phyloP scores from a whole-genome alignment of 1,284 basidiomycete genomes.

The Apiotrichum veenhuisii region DNA sequence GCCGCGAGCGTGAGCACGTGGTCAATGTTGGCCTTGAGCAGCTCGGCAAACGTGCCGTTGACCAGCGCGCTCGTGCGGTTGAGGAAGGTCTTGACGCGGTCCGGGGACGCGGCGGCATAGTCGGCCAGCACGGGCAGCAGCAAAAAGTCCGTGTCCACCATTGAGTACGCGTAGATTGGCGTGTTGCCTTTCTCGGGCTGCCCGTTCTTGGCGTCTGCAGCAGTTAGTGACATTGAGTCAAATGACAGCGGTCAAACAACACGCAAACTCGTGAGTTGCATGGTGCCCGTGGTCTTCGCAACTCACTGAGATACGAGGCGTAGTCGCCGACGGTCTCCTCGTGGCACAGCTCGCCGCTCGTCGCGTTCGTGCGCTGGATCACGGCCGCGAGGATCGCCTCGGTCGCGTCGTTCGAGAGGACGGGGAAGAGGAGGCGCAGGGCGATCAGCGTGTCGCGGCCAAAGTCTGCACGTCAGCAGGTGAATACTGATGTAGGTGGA shows the following conservation, averaged over 20 bases:
- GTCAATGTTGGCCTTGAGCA: conserved; percentile 31
- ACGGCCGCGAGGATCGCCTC: conserved; percentile 53
- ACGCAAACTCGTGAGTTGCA: too few relatives aligned
- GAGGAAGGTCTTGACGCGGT: conserved; percentile 37
- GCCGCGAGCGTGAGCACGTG: conserved; percentile 38
- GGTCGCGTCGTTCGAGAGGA: conserved; percentile 49
- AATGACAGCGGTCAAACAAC: too few relatives aligned
- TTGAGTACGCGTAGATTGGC: conserved; percentile 51
- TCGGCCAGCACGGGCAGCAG: conserved; percentile 52
- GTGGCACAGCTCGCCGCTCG: conserved; percentile 52
- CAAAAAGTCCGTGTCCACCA: conserved; percentile 53
- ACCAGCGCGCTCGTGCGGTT: conserved; percentile 44
- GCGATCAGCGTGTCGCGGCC: conserved; percentile 53
- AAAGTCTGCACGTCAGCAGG: conserved; percentile 39
- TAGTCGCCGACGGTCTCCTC: conserved; percentile 51
- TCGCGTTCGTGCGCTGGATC: conserved; percentile 49
- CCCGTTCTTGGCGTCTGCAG: conserved; percentile 45
- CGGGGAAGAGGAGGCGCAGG: conserved; percentile 50
- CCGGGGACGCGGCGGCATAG: conserved; percentile 40
- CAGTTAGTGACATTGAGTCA: too few relatives aligned
- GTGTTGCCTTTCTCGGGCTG: conserved; percentile 49
- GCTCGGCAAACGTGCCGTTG: conserved; percentile 48
- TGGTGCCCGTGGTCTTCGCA: conserved; percentile 14
- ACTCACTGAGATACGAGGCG: conserved; percentile 24
- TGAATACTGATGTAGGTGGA: too few relatives aligned